Evolutionary conservation across 2,329 filamentous ascomycete genomes (phyloP), one percentile per base, ranked within the genome.

Genomic region (Botrytis medusae): DNA sequence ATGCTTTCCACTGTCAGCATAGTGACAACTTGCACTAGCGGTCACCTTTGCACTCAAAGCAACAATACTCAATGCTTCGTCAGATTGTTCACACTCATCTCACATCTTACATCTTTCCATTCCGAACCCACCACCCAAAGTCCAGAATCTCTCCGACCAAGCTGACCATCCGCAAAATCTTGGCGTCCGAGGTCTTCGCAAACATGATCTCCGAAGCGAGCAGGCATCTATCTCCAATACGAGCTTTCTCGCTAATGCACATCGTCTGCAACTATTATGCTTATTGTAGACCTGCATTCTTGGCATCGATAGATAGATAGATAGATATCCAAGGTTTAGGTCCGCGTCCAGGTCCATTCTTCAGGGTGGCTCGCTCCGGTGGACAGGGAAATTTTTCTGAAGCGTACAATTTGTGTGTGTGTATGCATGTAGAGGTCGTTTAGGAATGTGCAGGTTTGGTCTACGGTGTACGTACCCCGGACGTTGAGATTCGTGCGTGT

Each of bases 221-320:
- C 51, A 32, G 29, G 29, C 57, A 34, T 22, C 18, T 29, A 12
- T 32, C 42, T 20, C 40, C 42, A 48, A 67, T 48, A 67, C 67
- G n/a, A 44, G n/a, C n/a, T 44, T 44, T 5, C 48, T 37, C 65
- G 48, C 65, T 57, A 44, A 69, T 60, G 67, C 67, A 69, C 37
- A 40, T 60, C 67, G 37, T 60, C 51, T 69, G 54, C 42, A 42
- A n/a, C n/a, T 25, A 22, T 25, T 42, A 69, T 59, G 37, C 40
- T 40, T 25, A 42, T 40, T 42, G 37, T 25, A 69, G 67, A 34
- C 67, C 54, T 60, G n/a, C 37, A 44, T 60, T 42, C 51, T 69
- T 69, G 51, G 51, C 51, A 60, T 32, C 37, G 59, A 44, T 44
- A 1, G 14, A 44, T 44, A 14, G 48, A 18, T 48, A 51, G 48